A percentile compares a stretch with the other conserved stretches of the same genome.
Conservation (phyloP, 2,329 filamentous ascomycete species). For the Fusarium temperatum region DNA sequence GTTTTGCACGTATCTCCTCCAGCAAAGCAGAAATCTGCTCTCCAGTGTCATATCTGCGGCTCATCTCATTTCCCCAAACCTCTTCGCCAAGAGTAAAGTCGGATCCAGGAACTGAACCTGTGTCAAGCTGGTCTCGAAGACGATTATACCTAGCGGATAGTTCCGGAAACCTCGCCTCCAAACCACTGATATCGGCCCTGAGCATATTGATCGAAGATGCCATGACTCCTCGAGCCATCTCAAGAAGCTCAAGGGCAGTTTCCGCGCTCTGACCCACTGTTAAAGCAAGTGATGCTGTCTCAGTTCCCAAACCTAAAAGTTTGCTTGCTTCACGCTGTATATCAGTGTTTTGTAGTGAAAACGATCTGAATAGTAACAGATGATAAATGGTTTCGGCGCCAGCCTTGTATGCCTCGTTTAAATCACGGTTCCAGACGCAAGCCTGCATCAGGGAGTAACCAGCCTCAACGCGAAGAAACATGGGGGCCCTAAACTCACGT, state of each 20-base stretch:
- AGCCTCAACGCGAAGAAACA: neutral
- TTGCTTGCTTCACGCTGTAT: neutral
- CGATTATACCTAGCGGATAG: neutral
- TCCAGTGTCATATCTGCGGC: neutral
- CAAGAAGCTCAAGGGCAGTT: neutral
- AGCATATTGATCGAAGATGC: neutral
- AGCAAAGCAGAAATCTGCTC: neutral
- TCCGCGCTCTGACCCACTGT: fast-evolving
- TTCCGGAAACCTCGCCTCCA: neutral
- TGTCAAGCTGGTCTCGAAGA: neutral
- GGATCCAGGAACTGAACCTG: too few species aligned
- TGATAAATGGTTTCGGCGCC: neutral
- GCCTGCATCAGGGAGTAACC: neutral
- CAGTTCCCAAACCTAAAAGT: too few species aligned
- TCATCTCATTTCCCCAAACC: neutral
- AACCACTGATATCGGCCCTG: neutral
- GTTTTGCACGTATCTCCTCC: neutral
- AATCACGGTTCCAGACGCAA: neutral
- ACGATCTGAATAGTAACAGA: neutral
- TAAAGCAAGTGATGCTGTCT: too few species aligned
- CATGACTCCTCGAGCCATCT: neutral
- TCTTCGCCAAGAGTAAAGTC: neutral
- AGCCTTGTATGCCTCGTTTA: neutral
- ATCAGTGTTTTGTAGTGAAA: neutral
- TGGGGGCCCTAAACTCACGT: too few species aligned